phyloP scores from a whole-genome alignment of 768 basidiomycete species.

The Mrakia blollopis region DNA sequence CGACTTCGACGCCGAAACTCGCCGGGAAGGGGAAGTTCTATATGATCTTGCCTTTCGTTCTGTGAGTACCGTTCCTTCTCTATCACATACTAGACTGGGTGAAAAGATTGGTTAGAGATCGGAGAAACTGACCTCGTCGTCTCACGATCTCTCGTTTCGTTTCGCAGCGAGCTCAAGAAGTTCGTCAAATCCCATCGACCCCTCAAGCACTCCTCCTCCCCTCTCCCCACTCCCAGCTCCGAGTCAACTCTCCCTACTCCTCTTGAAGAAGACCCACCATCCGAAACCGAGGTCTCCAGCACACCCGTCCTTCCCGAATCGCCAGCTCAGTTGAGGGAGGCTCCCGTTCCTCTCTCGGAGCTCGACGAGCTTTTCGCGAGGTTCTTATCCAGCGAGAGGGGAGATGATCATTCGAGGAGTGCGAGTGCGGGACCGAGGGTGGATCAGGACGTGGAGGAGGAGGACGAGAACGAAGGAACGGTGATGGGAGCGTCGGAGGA shows the following conservation, averaged over 20 bases:
- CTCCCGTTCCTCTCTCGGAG: slow-evolving; percentile 16
- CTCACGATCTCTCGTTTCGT: background rate
- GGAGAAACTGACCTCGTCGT: background rate
- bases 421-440: background rate
- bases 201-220: background rate
- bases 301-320: slow-evolving; percentile 9
- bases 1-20: slow-evolving; percentile 47
- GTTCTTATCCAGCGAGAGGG: slow-evolving; percentile 9
- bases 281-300: slow-evolving; percentile 11
- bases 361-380: slow-evolving; percentile 30
- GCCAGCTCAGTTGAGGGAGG: slow-evolving; percentile 7
- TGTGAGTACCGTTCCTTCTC: slow-evolving; percentile 38
- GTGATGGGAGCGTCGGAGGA: slow-evolving; percentile 1
- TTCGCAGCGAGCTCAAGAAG: slow-evolving; percentile 25
- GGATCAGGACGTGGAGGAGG: background rate
- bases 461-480: slow-evolving; percentile 7
- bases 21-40: slow-evolving; percentile 68
- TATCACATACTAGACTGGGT: background rate
- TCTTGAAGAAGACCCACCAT: background rate
- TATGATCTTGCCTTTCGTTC: slow-evolving; percentile 87
- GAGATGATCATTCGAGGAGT: slow-evolving; percentile 9
- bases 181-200: slow-evolving; percentile 24
- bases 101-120: background rate
- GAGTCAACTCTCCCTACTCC: slow-evolving; percentile 16
- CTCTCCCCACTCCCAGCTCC: background rate